phyloP scores from a whole-genome alignment of 345 rosid species.

The Rhizophora apiculata region DNA sequence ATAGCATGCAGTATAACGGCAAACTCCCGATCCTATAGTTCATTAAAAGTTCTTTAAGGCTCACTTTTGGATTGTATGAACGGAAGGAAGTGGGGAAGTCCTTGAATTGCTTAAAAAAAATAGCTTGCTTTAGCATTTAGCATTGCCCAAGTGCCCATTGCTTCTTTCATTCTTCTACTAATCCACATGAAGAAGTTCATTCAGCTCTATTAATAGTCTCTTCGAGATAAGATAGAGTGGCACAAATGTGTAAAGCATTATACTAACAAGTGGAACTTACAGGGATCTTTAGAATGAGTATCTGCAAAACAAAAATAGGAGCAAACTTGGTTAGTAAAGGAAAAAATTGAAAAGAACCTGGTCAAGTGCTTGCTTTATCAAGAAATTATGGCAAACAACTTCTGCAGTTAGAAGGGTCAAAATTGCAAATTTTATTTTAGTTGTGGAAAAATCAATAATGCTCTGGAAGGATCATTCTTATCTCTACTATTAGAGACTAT shows the following conservation, averaged over 20 bases:
- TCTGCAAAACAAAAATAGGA: constrained; percentile 54
- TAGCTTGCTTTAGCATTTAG: neutral
- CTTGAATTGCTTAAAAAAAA: too few relatives aligned
- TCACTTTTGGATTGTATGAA: too few relatives aligned
- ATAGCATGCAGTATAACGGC: neutral
- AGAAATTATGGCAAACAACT: neutral
- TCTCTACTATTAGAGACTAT: too few relatives aligned
- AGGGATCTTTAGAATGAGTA: constrained; percentile 63
- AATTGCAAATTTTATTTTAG: neutral
- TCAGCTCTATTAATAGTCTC: neutral
- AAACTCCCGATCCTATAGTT: neutral
- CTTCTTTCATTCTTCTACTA: neutral
- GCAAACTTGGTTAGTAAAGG: constrained; percentile 5
- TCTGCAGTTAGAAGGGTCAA: too few relatives aligned
- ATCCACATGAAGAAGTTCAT: neutral
- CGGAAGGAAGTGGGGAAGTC: too few relatives aligned
- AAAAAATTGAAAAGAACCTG: neutral
- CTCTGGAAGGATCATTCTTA: neutral
- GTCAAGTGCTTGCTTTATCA: constrained; percentile 1
- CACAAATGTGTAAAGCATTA: constrained; percentile 3
- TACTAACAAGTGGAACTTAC: constrained; percentile 51
- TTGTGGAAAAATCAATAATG: neutral
- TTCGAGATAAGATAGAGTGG: neutral
- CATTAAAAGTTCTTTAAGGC: too few relatives aligned
- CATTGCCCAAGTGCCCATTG: constrained; percentile 1